Evolutionary conservation across 208 protist species (phyloP).

Genomic region (Leptomonas pyrrhocoris): DNA sequence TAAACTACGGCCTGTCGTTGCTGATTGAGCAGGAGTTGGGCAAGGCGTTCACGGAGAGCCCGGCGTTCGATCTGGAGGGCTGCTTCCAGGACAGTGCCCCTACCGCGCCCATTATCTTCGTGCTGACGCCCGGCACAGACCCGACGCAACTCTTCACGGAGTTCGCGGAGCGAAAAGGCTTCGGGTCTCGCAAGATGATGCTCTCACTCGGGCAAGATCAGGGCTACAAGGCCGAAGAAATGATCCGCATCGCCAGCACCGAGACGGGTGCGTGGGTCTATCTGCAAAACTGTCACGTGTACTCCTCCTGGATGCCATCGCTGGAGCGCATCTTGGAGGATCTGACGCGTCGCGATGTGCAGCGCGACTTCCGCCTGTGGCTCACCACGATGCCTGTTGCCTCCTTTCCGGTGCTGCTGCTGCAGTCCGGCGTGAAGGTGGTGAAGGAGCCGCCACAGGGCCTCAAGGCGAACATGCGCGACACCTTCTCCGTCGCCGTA

Average conservation of each 20-base stretch:
- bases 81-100: conserved; percentile 91
- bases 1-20: conserved; percentile 85
- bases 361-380: conserved; percentile 95
- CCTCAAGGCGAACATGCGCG: conserved; percentile 94
- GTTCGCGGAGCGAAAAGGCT: conserved; percentile 93
- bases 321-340: conserved; percentile 93
- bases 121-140: conserved; percentile 94
- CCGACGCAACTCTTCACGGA: conserved; percentile 93
- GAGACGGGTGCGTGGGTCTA: conserved; percentile 93
- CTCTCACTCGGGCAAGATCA: conserved; percentile 97
- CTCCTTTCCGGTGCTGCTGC: conserved; percentile 93
- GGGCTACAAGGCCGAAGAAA: conserved; percentile 90
- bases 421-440: conserved; percentile 96
- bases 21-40: conserved; percentile 83
- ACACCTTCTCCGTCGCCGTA: conserved; percentile 77
- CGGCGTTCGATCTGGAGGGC: conserved; percentile 90
- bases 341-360: conserved; percentile 68
- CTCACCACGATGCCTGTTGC: conserved; percentile 95
- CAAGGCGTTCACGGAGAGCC: conserved; percentile 90
- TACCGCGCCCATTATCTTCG: conserved; percentile 94
- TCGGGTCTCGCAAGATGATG: conserved; percentile 86
- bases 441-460: conserved; percentile 97
- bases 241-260: conserved; percentile 76
- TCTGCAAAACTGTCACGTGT: conserved; percentile 96
- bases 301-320: conserved; percentile 94